Percentiles rank a stretch among this genome's conserved stretches.
phyloP scores from a whole-genome alignment of 768 basidiomycete species.

The Leucocoprinus leucothites region DNA sequence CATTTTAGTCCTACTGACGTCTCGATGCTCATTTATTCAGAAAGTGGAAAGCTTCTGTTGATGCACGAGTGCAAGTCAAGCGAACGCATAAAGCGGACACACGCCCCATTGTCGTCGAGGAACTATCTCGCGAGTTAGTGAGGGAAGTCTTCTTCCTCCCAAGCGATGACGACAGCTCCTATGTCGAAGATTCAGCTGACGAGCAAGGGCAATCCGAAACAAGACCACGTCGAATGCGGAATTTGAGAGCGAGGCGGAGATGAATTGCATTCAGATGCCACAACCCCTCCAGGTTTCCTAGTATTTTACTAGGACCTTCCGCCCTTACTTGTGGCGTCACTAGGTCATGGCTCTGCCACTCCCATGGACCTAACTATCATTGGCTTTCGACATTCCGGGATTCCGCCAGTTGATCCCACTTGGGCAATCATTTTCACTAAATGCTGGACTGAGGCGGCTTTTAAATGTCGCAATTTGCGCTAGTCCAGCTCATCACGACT shows the following conservation, averaged over 20 bases:
- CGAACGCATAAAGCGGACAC: not conserved
- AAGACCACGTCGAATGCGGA: constrained; percentile 10
- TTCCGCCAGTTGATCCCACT: too few species aligned
- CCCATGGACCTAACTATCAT: too few species aligned
- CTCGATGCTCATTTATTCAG: constrained; percentile 6
- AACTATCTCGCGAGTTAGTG: not conserved
- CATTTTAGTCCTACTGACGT: not conserved
- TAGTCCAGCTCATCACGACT: too few species aligned
- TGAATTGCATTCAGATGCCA: not conserved
- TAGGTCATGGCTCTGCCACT: too few species aligned
- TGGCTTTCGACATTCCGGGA: too few species aligned
- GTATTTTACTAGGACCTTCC: too few species aligned
- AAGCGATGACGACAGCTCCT: constrained; percentile 10
- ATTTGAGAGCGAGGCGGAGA: constrained; percentile 21
- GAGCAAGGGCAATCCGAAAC: constrained; percentile 21
- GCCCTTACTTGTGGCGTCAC: too few species aligned
- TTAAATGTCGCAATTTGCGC: too few species aligned
- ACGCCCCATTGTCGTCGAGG: not conserved
- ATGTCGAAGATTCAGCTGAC: constrained; percentile 16
- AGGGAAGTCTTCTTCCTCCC: not conserved
- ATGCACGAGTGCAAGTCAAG: not conserved
- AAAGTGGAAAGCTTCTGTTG: constrained; percentile 13
- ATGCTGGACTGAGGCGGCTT: too few species aligned
- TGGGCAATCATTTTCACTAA: too few species aligned
- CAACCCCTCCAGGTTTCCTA: too few species aligned